phyloP scores from a whole-genome alignment of 208 protist species.

The Leishmania major region DNA sequence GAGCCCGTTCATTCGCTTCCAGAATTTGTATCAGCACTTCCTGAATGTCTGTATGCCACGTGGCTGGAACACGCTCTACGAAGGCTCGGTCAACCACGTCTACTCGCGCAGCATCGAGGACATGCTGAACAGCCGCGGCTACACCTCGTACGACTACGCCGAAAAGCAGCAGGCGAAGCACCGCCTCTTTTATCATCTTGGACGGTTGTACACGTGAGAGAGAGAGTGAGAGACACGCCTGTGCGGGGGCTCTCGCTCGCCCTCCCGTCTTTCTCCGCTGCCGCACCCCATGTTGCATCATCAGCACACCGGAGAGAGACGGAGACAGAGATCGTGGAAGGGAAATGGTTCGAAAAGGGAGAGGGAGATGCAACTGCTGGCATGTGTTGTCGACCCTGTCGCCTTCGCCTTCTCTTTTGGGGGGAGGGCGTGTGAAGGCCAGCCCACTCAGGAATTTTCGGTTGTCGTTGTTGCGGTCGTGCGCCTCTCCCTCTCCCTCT shows the following conservation, averaged over 20 bases:
- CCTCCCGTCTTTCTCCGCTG: not conserved
- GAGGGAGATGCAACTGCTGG: not conserved
- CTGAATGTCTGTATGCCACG: conserved; percentile 70
- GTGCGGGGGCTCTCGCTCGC: not conserved
- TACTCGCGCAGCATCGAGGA: conserved; percentile 85
- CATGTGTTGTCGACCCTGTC: not conserved
- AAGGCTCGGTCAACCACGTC: conserved; percentile 80
- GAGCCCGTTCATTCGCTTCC: conserved; percentile 76
- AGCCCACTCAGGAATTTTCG: not conserved
- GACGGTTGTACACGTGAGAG: conserved; percentile 80
- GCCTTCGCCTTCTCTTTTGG: not conserved
- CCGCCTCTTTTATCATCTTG: conserved; percentile 72
- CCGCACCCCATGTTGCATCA: not conserved
- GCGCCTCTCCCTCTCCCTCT: not conserved
- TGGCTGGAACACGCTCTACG: conserved; percentile 73
- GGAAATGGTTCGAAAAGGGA: not conserved
- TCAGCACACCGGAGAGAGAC: not conserved
- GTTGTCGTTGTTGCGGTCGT: not conserved
- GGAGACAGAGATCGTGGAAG: not conserved
- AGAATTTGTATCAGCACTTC: conserved; percentile 76
- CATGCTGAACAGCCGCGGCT: conserved; percentile 90
- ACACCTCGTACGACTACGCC: conserved; percentile 88
- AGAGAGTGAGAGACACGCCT: not conserved
- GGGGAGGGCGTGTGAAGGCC: not conserved
- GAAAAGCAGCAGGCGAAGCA: conserved; percentile 92